Percentiles rank a stretch among this genome's conserved stretches.
phyloP scores from a whole-genome alignment of 1,284 basidiomycete genomes.

The Apiotrichum gamsii region DNA sequence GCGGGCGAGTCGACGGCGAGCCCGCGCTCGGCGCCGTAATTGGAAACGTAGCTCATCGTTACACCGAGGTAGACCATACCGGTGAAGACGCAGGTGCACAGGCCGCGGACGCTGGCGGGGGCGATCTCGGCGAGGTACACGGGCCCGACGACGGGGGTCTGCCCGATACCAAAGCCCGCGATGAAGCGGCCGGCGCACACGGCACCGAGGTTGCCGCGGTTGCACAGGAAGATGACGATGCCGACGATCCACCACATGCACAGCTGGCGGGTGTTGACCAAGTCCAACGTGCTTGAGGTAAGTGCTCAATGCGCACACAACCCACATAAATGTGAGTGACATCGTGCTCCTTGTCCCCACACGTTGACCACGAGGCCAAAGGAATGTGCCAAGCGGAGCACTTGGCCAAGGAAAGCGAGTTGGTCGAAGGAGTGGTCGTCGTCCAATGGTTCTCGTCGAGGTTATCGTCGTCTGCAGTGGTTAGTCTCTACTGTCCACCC shows the following conservation, averaged over 20 bases:
- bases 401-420: too few relatives aligned
- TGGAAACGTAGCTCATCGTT: slow-evolving; percentile 15
- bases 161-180: slow-evolving; percentile 9
- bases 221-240: slow-evolving; percentile 5
- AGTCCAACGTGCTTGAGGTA: too few relatives aligned
- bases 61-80: slow-evolving; percentile 10
- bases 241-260: slow-evolving; percentile 7
- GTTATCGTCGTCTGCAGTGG: too few relatives aligned
- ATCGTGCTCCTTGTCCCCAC: too few relatives aligned
- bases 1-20: slow-evolving; percentile 4
- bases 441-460: too few relatives aligned
- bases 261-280: too few relatives aligned
- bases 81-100: slow-evolving; percentile 10
- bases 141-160: slow-evolving; percentile 7
- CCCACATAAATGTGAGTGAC: too few relatives aligned
- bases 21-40: slow-evolving; percentile 12
- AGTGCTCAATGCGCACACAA: too few relatives aligned
- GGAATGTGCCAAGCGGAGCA: too few relatives aligned
- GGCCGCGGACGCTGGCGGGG: slow-evolving; percentile 2
- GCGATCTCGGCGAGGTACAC: slow-evolving; percentile 12
- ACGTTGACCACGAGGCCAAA: too few relatives aligned
- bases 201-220: slow-evolving; percentile 2
- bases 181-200: slow-evolving; percentile 10
- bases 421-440: too few relatives aligned
- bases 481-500: too few relatives aligned